Evolutionary conservation across 2,329 filamentous ascomycete species (phyloP), one percentile per base, ranked within the genome.

Genomic region (Monosporascus sp.): DNA sequence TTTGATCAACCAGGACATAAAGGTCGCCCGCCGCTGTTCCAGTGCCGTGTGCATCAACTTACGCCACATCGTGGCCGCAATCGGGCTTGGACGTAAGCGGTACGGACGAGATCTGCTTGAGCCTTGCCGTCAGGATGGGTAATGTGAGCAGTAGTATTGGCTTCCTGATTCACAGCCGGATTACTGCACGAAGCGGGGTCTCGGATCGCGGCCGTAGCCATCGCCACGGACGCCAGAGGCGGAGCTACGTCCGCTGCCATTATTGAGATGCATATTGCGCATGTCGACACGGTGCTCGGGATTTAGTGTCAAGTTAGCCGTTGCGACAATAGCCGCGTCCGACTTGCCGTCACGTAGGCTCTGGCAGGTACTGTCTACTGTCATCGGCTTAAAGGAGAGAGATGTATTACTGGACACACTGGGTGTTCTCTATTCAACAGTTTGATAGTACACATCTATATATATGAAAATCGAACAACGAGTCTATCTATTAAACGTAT

Each of bases 131-230:
- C 72, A 0, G 72, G 71, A 39, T 67, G 60, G 0, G 68, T 68
- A 37, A 73, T 69, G 4, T 70, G 70, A 31, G 20, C 18, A n/a
- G 65, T 60, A 0, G 69, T 74, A 17, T 61, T 61, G 20, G 72
- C 73, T 50, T 74, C 70, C 43, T 72, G 68, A 49, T 72, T 73
- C 6, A 70, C 63, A 14, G 67, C 72, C 24, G 66, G 69, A 2
- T 61, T 64, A 65, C 57, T 2, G 60, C 56, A 8, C 55, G 59
- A 1, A 63, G 48, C n/a, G 1, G 59, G 58, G 20, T 63, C 71
- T 3, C 68, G 64, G 24, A 5, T 70, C 70, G 15, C 68, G 61
- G 2, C 62, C 69, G 39, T 71, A 72, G 3, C 72, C 72, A 44
- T 68, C 61, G 4, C 66, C 69, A 18, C 65, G 59, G 41, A 61